A percentile compares a stretch with the other conserved stretches of the same genome.
Evolutionary conservation across 2,329 filamentous ascomycete species (phyloP).

Genomic region (Colletotrichum liriopes): DNA sequence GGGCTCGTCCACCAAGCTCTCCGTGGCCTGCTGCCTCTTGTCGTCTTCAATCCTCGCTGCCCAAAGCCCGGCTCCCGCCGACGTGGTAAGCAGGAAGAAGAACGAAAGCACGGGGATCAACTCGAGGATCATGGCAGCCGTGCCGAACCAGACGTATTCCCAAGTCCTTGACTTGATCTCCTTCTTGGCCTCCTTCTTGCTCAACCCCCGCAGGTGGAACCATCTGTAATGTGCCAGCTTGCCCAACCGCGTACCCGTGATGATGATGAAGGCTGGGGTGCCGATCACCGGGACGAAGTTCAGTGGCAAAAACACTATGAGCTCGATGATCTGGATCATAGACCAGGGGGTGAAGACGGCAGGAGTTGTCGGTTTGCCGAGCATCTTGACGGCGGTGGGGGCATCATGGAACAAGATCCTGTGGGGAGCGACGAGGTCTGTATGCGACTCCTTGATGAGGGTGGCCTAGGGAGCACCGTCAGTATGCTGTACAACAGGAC

Average conservation of each 20-base stretch:
- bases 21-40: conserved; percentile 49
- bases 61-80: conserved; percentile 90
- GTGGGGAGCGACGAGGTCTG: conserved; percentile 77
- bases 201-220: conserved; percentile 84
- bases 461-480: conserved; percentile 66
- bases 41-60: conserved; percentile 82
- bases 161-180: conserved; percentile 79
- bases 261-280: conserved; percentile 86
- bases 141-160: conserved; percentile 96
- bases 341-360: conserved; percentile 92
- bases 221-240: conserved; percentile 94
- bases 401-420: conserved; percentile 78
- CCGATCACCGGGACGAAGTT: conserved; percentile 91
- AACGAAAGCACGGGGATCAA: conserved; percentile 94
- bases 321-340: conserved; percentile 89
- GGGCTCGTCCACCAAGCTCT: conserved; percentile 45
- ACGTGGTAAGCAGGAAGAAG: conserved; percentile 91
- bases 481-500: conserved; percentile 2
- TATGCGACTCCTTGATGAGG: conserved; percentile 81
- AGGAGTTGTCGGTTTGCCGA: conserved; percentile 84
- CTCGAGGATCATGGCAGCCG: conserved; percentile 85
- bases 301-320: conserved; percentile 83
- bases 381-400: conserved; percentile 81
- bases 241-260: conserved; percentile 89
- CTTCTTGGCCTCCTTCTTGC: conserved; percentile 79